phyloP scores from a whole-genome alignment of 2,329 filamentous ascomycete species.

The Xylariaceae sp. region DNA sequence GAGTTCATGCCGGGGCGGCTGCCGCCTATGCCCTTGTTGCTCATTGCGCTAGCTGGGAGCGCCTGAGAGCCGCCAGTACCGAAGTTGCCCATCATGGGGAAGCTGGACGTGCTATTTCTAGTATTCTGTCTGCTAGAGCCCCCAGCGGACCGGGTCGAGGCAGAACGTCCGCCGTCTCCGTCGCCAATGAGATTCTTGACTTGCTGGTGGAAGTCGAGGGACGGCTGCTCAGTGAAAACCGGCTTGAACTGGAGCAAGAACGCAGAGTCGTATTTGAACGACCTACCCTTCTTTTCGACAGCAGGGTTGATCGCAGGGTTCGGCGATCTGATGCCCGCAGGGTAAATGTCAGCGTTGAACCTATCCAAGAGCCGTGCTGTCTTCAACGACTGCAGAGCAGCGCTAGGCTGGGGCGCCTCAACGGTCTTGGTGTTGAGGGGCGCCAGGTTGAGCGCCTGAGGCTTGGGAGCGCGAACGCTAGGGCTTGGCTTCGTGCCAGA shows the following conservation, averaged over 20 bases:
- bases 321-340: constrained; percentile 75
- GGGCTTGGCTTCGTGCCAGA: constrained; percentile 46
- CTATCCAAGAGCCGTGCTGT: constrained; percentile 83
- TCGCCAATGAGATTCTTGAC: constrained; percentile 86
- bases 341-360: constrained; percentile 74
- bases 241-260: constrained; percentile 95
- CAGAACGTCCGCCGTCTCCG: constrained; percentile 56
- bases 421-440: constrained; percentile 75
- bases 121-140: constrained; percentile 46
- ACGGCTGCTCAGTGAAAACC: constrained; percentile 95
- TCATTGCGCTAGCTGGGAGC: constrained; percentile 66
- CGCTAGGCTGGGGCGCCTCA: constrained; percentile 87
- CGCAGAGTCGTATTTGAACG: constrained; percentile 89
- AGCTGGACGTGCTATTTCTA: constrained; percentile 46
- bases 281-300: constrained; percentile 70
- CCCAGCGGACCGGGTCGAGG: constrained; percentile 55
- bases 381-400: constrained; percentile 87
- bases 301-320: constrained; percentile 85
- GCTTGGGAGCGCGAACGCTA: constrained; percentile 61
- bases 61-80: constrained; percentile 35
- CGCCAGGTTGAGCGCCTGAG: constrained; percentile 80
- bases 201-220: constrained; percentile 84
- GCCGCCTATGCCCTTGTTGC: constrained; percentile 46
- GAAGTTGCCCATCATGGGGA: constrained; percentile 72
- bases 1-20: constrained; percentile 41